These are phyloP conservation scores for Corymbia citriodora DNA, from an alignment of 441 rosid species.

Conservation along the genomic window DNA sequence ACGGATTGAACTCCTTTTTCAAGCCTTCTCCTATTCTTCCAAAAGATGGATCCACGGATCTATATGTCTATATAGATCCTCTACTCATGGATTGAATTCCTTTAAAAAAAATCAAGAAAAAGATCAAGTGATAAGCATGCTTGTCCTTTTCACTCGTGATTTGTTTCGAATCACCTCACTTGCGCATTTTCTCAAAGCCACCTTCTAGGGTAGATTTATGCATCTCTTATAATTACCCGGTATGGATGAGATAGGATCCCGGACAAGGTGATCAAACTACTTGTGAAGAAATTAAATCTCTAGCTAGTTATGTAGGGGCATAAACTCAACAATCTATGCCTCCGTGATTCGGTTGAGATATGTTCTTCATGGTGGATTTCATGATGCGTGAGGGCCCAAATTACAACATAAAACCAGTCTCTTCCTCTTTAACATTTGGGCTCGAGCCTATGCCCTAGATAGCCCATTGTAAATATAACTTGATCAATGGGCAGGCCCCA, in stretches of 20 bases:
- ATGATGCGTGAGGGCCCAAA: not conserved
- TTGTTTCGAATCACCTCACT: not conserved
- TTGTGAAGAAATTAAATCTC: not conserved
- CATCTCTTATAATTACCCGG: not conserved
- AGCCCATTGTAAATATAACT: not conserved
- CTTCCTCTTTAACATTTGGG: not conserved
- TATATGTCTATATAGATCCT: not conserved
- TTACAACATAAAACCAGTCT: not conserved
- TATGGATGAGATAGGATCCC: not conserved
- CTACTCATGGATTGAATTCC: not conserved
- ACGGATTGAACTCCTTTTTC: not conserved
- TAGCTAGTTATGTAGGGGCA: not conserved
- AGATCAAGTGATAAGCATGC: not conserved
- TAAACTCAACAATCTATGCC: not conserved
- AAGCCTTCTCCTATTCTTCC: not conserved
- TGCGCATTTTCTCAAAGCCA: not conserved
- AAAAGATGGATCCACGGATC: not conserved
- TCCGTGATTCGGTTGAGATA: not conserved
- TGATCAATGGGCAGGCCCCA: not conserved
- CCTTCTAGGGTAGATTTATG: not conserved
- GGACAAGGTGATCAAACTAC: not conserved
- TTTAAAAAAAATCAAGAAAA: not conserved
- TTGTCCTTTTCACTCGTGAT: not conserved
- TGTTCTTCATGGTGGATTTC: not conserved
- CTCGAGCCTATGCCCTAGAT: not conserved